Base-by-base conservation (phyloP, 352 stramenopile genomes). In the Phytophthora sojae region DNA sequence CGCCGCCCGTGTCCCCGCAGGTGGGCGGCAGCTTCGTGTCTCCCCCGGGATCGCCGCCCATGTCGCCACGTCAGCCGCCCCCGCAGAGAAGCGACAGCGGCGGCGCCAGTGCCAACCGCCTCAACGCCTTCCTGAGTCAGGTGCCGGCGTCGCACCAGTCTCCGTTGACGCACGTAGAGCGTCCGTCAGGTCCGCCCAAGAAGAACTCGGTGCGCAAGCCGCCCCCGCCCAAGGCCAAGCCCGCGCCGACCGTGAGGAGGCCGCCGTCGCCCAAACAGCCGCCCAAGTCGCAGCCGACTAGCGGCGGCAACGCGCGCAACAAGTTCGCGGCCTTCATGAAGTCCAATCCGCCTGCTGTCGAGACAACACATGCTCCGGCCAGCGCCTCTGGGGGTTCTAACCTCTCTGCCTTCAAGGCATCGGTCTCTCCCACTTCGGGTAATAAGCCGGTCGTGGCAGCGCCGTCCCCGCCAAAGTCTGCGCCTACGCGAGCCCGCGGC, bases 241-340 rank as follows among this genome's bases (percentile, higher is more conserved):
- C 61, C 0, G 56, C 62, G 9, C 72, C 66, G 7, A 74, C 55
- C 21, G 66, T 75, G 1, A 71, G 56, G 29, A 71, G 61, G 32
- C 71, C 71, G 0, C 60, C 62, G 15, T 78, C 71, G 3, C 71
- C 71, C 3, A 75, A 78, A 21, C 59, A 82, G 37, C 61, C 69
- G 21, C 71, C 74, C 3, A 70, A 64, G 39, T 69, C 67, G 15
- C 32, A 61, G 12, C 68, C 67, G 6, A 73, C 42, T 2, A 44
- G 35, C 35, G 52, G 50, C 6, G 60, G 65, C 17, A 75, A 91
- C 17, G 60, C 81, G 8, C 85, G 85, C 49, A 91, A 90, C 69
- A 95, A 95, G 65, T 92, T 95, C 53, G 85, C 88, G 23, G 85
- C 85, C 21, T 95, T 95, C 59, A 91, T 95, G 83, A 80, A 83